Evolutionary conservation across 345 rosid genomes (phyloP).

Genomic region (Garcia nutans): DNA sequence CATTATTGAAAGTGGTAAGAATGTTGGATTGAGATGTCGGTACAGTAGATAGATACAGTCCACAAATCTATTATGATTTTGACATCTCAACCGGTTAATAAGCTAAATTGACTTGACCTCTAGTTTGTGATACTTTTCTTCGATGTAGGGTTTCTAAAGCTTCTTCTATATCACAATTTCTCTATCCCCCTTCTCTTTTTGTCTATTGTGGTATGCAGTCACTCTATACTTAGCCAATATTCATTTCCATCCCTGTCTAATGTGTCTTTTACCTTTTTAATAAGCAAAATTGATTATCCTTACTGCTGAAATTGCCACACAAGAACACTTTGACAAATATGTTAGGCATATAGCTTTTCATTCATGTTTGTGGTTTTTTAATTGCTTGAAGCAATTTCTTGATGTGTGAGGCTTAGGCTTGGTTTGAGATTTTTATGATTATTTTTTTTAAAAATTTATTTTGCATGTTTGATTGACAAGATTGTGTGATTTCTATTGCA

Average conservation of each 20-base stretch:
- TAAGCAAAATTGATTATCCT: not conserved
- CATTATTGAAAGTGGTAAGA: not conserved
- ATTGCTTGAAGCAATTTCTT: not conserved
- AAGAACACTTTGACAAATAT: not conserved
- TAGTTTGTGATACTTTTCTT: constrained; percentile 4
- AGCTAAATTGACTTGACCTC: not conserved
- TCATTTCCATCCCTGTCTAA: not conserved
- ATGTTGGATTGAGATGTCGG: not conserved
- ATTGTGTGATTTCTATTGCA: no score
- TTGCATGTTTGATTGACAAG: no score
- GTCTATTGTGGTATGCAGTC: constrained; percentile 5
- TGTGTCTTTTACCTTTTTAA: constrained; percentile 3
- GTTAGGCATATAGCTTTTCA: not conserved
- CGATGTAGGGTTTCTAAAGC: not conserved
- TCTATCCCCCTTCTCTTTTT: not conserved
- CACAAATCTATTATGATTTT: not conserved
- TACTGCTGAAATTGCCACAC: not conserved
- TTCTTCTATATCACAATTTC: not conserved
- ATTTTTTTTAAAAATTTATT: no score
- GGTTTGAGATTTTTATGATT: no score
- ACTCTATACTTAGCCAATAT: not conserved
- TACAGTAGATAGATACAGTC: not conserved
- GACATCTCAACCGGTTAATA: not conserved
- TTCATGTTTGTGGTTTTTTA: not conserved
- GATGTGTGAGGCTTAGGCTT: no score